Evolutionary conservation across 306 rosid species (phyloP).

Genomic region (Casuarina equisetifolia): DNA sequence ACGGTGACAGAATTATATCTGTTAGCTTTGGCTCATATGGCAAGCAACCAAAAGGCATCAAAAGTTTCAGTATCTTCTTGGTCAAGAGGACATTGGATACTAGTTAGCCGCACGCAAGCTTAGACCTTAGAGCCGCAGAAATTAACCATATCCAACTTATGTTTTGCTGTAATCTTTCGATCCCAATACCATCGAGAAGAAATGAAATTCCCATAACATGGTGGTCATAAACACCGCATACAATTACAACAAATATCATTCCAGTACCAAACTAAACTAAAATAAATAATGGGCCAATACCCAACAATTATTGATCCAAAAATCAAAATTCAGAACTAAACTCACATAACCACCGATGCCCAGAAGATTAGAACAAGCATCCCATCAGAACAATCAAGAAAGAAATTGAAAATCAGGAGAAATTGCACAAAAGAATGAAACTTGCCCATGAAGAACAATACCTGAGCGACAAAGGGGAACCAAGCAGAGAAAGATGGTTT

Average conservation of each 20-base stretch:
- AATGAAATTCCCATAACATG: background rate
- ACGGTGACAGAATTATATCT: background rate
- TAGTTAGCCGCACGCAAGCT: too few relatives aligned
- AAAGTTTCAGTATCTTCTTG: background rate
- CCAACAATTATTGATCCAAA: conserved; percentile 1
- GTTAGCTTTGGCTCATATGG: background rate
- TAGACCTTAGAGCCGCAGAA: background rate
- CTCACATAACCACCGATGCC: conserved; percentile 8
- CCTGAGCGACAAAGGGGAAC: background rate
- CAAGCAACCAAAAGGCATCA: background rate
- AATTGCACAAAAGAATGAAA: conserved; percentile 18
- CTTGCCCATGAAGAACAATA: conserved; percentile 41
- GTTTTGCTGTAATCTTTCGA: background rate
- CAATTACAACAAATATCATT: background rate
- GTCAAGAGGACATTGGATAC: background rate
- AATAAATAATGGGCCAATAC: conserved; percentile 16
- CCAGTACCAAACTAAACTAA: background rate
- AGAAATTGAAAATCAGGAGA: background rate
- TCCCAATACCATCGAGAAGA: background rate
- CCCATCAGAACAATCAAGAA: conserved; percentile 8
- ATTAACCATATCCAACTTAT: background rate
- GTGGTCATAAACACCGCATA: conserved; percentile 11
- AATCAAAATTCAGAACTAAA: background rate
- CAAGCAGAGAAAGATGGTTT: background rate
- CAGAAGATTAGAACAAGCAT: conserved; percentile 19